Evolutionary conservation across 1,284 basidiomycete genomes (phyloP), one percentile per base, ranked within the genome.

Genomic region (Irpex lacteus): DNA sequence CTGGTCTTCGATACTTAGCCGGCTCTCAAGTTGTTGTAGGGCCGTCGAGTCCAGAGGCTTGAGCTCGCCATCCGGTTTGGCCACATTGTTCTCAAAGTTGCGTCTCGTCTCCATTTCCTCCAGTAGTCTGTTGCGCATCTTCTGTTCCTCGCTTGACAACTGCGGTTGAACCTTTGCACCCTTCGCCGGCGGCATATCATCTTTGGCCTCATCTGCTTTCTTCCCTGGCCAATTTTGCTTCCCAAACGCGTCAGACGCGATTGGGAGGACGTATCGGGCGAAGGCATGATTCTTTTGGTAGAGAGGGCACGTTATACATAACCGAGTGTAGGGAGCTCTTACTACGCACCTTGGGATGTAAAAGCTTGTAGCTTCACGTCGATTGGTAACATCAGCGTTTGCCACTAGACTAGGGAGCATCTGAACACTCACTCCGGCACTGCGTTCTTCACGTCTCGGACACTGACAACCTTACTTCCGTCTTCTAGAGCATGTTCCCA

Each of bases 391-490:
- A 52, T 15, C 1, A 50, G 11, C 40, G 47, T 47, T 49, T 11
- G 44, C 15, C 38, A 11, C 26, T 37, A 49, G 7, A 15, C 36
- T 11, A 19, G 8, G 38, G 38, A 47, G 3, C 36, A 53, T 55
- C 26, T 19, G 13, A 15, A 40, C 9, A 19, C 62, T 60, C 44
- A 70, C 71, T 72, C 63, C 1, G 65, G 60, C 4, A 62, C 61
- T 5, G 67, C 65, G 26, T 63, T 58, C 60, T 72, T 72, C n/a
- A 70, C 69, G 49, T 72, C 70, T 9, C 70, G 66, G 18, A 72
- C 66, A 38, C 49, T 70, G 13, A 68, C 37, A 6, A 63, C 67
- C 7, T 18, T 56, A 18, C 60, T 53, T 19, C 54, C 40, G 11
- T 57, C 56, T 40, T 60, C 11, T 4, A 64, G 47, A 7, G 52